Evolutionary conservation across 257 asterid species (phyloP).

Genomic region (Salvia rosmarinus): DNA sequence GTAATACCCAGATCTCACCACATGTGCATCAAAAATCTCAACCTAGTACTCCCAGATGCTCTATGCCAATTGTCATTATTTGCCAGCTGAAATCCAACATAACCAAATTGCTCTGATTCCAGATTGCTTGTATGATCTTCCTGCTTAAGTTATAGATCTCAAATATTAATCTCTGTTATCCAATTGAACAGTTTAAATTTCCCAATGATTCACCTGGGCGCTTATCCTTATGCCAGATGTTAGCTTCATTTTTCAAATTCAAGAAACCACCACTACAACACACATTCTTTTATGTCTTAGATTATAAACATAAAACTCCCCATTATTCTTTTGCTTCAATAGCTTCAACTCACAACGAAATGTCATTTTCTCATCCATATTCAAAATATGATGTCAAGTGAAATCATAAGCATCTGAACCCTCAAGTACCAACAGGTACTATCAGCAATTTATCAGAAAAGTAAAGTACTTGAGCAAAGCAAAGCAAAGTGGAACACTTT

Average conservation of each 20-base stretch:
- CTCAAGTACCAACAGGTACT: slow-evolving; percentile 23
- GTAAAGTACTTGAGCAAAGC: not conserved
- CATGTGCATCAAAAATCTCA: not conserved
- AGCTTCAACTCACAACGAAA: too few relatives aligned
- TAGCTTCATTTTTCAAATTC: slow-evolving; percentile 8
- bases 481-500: too few relatives aligned
- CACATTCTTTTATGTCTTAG: slow-evolving; percentile 5
- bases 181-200: not conserved
- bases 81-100: slow-evolving; percentile 8
- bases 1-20: slow-evolving; percentile 11
- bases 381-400: slow-evolving; percentile 10
- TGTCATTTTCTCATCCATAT: not conserved
- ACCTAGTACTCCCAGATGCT: slow-evolving; percentile 24
- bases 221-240: slow-evolving; percentile 5
- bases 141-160: not conserved
- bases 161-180: not conserved
- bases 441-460: slow-evolving; percentile 28
- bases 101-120: not conserved
- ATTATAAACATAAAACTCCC: not conserved
- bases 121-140: too few relatives aligned
- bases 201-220: slow-evolving; percentile 5
- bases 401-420: slow-evolving; percentile 30
- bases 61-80: slow-evolving; percentile 6
- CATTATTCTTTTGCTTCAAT: slow-evolving; percentile 2
- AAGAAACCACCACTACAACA: not conserved